Evolutionary conservation across 163 green algal species (phyloP).

Genomic region (Coccomyxa subellipsoidea): DNA sequence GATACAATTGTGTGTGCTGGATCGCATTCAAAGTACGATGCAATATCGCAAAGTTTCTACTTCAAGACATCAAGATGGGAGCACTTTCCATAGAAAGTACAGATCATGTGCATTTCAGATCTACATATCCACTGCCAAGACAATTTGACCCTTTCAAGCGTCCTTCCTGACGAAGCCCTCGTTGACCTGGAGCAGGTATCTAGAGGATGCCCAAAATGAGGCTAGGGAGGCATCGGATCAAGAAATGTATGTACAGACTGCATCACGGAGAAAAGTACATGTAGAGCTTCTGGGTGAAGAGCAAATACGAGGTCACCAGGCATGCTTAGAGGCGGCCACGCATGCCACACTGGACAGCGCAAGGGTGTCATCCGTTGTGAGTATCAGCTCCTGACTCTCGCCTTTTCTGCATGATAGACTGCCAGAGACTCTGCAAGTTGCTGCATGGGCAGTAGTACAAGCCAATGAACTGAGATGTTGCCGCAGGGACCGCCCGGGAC

Average conservation of each 20-base stretch:
- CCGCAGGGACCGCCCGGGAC: slow-evolving; percentile 32
- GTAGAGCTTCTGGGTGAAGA: neutral
- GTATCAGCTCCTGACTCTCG: no score
- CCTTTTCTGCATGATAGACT: no score
- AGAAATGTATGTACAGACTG: neutral
- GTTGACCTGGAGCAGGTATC: neutral
- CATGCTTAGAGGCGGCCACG: neutral
- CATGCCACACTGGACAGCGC: slow-evolving; percentile 14
- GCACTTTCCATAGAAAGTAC: neutral
- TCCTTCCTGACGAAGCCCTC: neutral
- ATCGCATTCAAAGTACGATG: no score
- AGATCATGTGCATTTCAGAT: no score
- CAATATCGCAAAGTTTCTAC: no score
- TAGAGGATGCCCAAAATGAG: neutral
- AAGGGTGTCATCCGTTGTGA: slow-evolving; percentile 15
- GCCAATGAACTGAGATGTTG: neutral
- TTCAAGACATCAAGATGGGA: neutral
- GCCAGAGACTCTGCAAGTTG: no score
- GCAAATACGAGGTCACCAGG: neutral
- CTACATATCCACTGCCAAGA: no score
- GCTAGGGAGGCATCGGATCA: neutral
- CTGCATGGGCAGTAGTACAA: no score
- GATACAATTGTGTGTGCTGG: no score
- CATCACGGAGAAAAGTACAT: neutral
- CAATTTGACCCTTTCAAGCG: no score